phyloP scores from a whole-genome alignment of 208 protist species.

The Trypanosoma lewisi region DNA sequence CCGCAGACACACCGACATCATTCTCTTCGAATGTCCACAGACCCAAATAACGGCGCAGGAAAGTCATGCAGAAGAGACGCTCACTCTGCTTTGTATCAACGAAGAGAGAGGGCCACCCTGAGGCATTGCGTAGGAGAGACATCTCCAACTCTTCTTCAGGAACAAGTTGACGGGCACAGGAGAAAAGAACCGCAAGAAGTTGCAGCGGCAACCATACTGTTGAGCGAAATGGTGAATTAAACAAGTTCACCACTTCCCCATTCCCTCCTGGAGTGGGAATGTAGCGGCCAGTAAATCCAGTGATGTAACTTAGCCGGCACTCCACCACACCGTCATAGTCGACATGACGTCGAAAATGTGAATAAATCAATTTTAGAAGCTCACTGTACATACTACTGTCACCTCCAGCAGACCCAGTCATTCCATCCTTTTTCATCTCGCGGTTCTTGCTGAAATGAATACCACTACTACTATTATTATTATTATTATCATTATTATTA shows the following conservation, averaged over 20 bases:
- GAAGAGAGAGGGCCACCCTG: constrained; percentile 28
- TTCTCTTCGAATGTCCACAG: constrained; percentile 26
- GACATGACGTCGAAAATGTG: constrained; percentile 10
- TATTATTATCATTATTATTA: too few species aligned
- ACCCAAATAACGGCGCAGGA: constrained; percentile 27
- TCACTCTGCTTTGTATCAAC: constrained; percentile 12
- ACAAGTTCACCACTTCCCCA: constrained; percentile 17
- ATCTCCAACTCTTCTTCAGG: constrained; percentile 6
- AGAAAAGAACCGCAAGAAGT: constrained; percentile 14
- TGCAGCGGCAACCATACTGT: constrained; percentile 21
- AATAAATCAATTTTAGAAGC: constrained; percentile 8
- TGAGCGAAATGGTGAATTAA: constrained; percentile 5
- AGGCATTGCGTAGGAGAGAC: background rate
- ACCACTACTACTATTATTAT: too few species aligned
- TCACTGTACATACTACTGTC: constrained; percentile 17
- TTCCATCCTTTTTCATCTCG: too few species aligned
- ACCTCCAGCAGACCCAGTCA: background rate
- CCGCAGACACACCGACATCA: constrained; percentile 15
- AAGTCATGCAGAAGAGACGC: constrained; percentile 30
- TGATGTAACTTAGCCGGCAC: constrained; percentile 26
- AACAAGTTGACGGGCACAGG: constrained; percentile 17
- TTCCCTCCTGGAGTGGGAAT: background rate
- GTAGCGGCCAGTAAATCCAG: constrained; percentile 19
- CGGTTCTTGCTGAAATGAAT: background rate
- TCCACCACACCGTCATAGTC: constrained; percentile 24